These are phyloP conservation scores for Beta corolliflora DNA, from an alignment of 179 eudicot species.

Conservation along the genomic window DNA sequence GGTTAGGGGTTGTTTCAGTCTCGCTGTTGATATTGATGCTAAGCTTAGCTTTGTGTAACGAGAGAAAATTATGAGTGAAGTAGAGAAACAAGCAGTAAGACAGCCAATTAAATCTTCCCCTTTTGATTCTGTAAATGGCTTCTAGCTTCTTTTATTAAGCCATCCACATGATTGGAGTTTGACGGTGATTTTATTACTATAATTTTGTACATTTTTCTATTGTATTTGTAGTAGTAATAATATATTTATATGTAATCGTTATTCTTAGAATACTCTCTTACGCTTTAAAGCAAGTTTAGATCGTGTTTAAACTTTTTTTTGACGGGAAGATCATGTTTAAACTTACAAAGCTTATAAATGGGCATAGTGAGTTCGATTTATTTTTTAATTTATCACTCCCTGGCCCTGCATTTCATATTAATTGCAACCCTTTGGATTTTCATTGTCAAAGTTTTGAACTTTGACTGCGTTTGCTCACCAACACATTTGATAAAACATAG, in stretches of 20 bases:
- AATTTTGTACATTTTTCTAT: constrained; percentile 4
- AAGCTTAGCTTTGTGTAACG: constrained; percentile 4
- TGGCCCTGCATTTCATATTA: no score
- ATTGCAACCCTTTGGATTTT: no score
- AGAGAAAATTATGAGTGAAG: constrained; percentile 16
- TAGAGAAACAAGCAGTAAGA: not conserved
- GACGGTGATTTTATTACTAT: constrained; percentile 7
- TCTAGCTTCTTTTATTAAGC: constrained; percentile 8
- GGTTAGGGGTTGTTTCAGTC: not conserved
- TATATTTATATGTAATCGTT: no score
- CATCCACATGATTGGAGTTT: constrained; percentile 29
- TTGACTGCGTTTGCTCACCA: no score
- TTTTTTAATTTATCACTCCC: no score
- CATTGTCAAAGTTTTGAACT: no score
- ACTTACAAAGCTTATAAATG: no score
- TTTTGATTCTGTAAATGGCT: constrained; percentile 32
- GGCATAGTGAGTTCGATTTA: no score
- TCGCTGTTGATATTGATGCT: constrained; percentile 25
- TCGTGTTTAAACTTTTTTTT: not conserved
- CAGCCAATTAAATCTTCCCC: not conserved
- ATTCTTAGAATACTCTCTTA: not conserved
- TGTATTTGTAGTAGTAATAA: not conserved
- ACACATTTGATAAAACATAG: no score
- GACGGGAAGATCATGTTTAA: no score
- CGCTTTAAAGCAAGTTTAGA: not conserved